phyloP scores from a whole-genome alignment of 306 rosid genomes.

The Spatholobus suberectus region DNA sequence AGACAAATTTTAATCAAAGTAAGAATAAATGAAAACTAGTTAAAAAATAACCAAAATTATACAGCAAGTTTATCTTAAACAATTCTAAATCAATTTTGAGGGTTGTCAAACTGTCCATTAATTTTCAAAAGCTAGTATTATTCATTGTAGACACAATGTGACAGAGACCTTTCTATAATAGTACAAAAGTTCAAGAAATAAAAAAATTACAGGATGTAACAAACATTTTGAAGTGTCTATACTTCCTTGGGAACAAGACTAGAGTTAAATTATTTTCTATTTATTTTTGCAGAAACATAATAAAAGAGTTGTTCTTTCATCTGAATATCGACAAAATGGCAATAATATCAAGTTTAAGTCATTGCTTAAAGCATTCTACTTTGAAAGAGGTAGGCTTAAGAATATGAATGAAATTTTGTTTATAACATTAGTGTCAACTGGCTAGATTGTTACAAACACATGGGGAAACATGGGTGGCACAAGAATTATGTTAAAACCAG shows the following conservation, averaged over 20 bases:
- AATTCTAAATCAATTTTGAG: background rate
- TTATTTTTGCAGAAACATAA: background rate
- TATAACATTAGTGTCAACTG: background rate
- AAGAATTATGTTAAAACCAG: constrained; percentile 5
- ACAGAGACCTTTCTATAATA: background rate
- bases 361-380: background rate
- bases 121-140: background rate
- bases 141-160: background rate
- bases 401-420: background rate
- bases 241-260: background rate
- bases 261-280: background rate
- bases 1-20: background rate
- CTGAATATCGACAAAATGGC: background rate
- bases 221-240: background rate
- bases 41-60: background rate
- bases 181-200: background rate
- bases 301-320: background rate
- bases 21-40: background rate
- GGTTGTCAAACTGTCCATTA: background rate
- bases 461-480: background rate
- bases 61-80: background rate
- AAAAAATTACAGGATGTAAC: background rate
- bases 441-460: background rate
- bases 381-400: background rate
- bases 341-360: background rate